A percentile compares a stretch with the other conserved stretches of the same genome.
These are phyloP conservation scores for Kodamaea kaohsiungensis DNA, from an alignment of 805 yeast species.

Conservation along the genomic window DNA sequence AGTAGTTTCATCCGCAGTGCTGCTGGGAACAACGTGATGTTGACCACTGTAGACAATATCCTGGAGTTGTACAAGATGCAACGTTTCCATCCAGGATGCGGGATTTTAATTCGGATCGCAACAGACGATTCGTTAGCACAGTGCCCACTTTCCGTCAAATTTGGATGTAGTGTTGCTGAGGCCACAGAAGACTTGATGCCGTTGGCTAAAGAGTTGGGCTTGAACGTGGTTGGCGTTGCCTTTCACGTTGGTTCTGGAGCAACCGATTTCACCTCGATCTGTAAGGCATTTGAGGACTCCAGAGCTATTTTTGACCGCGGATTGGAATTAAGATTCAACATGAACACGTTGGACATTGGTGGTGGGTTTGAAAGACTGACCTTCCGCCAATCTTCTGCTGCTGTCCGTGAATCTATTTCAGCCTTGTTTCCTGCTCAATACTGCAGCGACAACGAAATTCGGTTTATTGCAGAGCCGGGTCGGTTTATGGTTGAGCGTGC, in stretches of 20 bases:
- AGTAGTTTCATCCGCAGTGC: constrained; percentile 79
- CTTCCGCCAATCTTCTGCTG: constrained; percentile 58
- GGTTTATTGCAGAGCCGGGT: constrained; percentile 90
- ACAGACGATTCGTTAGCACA: constrained; percentile 89
- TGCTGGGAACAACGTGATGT: constrained; percentile 48
- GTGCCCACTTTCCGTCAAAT: constrained; percentile 84
- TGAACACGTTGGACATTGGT: constrained; percentile 78
- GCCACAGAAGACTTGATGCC: constrained; percentile 56
- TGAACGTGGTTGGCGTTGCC: constrained; percentile 80
- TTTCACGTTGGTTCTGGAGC: constrained; percentile 98
- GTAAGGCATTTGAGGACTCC: constrained; percentile 73
- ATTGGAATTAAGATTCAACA: constrained; percentile 38
- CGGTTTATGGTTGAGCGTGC: constrained; percentile 84
- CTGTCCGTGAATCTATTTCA: constrained; percentile 57
- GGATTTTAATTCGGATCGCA: constrained; percentile 73
- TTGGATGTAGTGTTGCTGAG: constrained; percentile 70
- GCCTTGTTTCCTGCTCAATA: constrained; percentile 54
- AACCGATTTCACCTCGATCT: constrained; percentile 63
- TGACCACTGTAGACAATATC: constrained; percentile 87
- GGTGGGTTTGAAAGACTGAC: constrained; percentile 81
- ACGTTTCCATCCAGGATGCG: constrained; percentile 65
- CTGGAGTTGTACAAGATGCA: constrained; percentile 80
- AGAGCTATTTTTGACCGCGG: constrained; percentile 66
- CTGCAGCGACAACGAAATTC: constrained; percentile 26
- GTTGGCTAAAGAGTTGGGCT: constrained; percentile 58